These are phyloP conservation scores for Postia placenta DNA, from an alignment of 768 basidiomycete genomes.

Conservation along the genomic window DNA sequence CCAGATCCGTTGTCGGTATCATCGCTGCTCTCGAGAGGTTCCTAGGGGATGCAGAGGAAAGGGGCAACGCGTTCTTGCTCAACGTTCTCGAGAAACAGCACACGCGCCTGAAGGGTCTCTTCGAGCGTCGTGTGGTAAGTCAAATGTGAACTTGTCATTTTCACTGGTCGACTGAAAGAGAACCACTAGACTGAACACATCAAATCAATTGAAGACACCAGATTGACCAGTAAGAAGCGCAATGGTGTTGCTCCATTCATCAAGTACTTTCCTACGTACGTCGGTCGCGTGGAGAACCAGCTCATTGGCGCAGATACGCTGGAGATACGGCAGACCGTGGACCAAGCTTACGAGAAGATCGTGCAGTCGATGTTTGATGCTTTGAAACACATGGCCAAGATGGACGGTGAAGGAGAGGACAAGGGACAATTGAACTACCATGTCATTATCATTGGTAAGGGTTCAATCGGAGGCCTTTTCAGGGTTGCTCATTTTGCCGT, in stretches of 20 bases:
- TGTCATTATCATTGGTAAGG: conserved; percentile 87
- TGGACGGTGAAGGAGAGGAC: conserved; percentile 90
- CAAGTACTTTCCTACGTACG: conserved; percentile 87
- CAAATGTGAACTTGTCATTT: not conserved
- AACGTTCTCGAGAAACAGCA: conserved; percentile 80
- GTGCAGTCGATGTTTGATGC: conserved; percentile 89
- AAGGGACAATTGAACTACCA: conserved; percentile 97
- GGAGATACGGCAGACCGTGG: conserved; percentile 72
- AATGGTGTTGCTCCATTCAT: conserved; percentile 90
- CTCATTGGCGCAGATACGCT: conserved; percentile 70
- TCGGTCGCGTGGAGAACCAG: conserved; percentile 78
- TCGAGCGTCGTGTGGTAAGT: conserved; percentile 72
- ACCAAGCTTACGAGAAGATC: conserved; percentile 82
- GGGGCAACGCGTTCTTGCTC: conserved; percentile 67
- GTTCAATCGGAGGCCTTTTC: not conserved
- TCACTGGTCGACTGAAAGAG: conserved; percentile 1
- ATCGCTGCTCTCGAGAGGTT: conserved; percentile 74
- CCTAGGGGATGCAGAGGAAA: conserved; percentile 71
- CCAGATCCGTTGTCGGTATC: conserved; percentile 81
- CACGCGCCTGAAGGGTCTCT: conserved; percentile 62
- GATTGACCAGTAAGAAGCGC: conserved; percentile 87
- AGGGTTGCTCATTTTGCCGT: not conserved
- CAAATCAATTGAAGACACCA: conserved; percentile 83
- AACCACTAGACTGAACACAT: conserved; percentile 72
- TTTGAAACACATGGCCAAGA: conserved; percentile 92